These are phyloP conservation scores for Wickerhamomyces ciferrii DNA, from an alignment of 805 yeast genomes.

Conservation along the genomic window DNA sequence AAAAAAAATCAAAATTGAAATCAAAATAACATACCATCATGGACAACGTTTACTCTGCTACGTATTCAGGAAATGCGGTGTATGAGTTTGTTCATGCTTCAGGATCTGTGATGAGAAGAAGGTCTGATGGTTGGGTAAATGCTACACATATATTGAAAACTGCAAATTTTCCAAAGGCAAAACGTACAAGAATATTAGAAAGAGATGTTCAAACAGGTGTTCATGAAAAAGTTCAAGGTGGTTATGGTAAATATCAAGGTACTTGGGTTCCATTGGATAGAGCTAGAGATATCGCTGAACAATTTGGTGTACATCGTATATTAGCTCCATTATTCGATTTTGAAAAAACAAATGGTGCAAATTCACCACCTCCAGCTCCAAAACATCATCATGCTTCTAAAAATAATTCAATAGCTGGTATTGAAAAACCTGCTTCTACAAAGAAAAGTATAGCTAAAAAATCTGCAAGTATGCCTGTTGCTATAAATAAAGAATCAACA, in stretches of 20 bases:
- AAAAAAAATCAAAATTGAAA: no score
- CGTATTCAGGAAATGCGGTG: constrained; percentile 78
- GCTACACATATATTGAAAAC: constrained; percentile 79
- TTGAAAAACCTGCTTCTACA: constrained; percentile 7
- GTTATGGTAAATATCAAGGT: constrained; percentile 81
- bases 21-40: not conserved
- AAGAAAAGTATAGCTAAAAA: constrained; percentile 17
- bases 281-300: constrained; percentile 53
- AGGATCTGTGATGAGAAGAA: constrained; percentile 74
- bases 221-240: constrained; percentile 81
- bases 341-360: constrained; percentile 33
- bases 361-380: constrained; percentile 56
- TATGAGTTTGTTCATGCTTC: constrained; percentile 67
- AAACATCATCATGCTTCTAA: constrained; percentile 61
- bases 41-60: constrained; percentile 61
- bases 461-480: constrained; percentile 18
- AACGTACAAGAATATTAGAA: constrained; percentile 71
- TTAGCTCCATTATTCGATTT: constrained; percentile 42
- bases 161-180: constrained; percentile 74
- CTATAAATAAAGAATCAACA: not conserved
- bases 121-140: constrained; percentile 90
- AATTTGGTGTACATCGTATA: constrained; percentile 43
- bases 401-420: constrained; percentile 10
- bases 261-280: constrained; percentile 76
- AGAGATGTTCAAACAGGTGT: constrained; percentile 63